These are phyloP conservation scores for Aeschynomene evenia DNA, from an alignment of 306 rosid genomes.

Conservation along the genomic window DNA sequence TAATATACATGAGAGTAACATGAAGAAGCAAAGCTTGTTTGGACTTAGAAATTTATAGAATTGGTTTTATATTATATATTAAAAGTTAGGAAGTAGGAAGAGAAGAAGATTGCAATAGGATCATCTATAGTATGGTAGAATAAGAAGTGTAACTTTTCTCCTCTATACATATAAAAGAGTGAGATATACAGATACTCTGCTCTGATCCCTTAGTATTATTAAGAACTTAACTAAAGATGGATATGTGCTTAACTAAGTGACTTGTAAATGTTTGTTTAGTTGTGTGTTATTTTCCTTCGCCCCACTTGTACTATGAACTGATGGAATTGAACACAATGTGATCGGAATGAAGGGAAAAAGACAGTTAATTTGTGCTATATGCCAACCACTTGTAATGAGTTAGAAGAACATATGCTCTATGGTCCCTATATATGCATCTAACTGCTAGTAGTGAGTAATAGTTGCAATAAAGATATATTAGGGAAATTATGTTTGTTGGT, in stretches of 20 bases:
- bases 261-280: neutral
- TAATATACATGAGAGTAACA: neutral
- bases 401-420: constrained; percentile 32
- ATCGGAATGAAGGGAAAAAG: constrained; percentile 6
- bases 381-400: constrained; percentile 6
- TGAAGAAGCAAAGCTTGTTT: neutral
- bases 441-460: neutral
- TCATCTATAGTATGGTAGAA: neutral
- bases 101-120: neutral
- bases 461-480: no score
- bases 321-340: neutral
- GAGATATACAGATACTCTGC: neutral
- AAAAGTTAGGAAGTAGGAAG: neutral
- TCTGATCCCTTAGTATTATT: neutral
- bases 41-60: neutral
- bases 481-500: no score
- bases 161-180: neutral
- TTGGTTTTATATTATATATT: neutral
- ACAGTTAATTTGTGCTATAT: constrained; percentile 19
- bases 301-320: neutral
- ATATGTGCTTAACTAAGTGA: neutral
- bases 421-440: constrained; percentile 13
- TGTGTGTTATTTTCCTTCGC: neutral
- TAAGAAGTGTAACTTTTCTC: neutral
- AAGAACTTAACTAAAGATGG: neutral